These are phyloP conservation scores for Umbellularia californica DNA, from an alignment of 164 flowering plant species.

Conservation along the genomic window DNA sequence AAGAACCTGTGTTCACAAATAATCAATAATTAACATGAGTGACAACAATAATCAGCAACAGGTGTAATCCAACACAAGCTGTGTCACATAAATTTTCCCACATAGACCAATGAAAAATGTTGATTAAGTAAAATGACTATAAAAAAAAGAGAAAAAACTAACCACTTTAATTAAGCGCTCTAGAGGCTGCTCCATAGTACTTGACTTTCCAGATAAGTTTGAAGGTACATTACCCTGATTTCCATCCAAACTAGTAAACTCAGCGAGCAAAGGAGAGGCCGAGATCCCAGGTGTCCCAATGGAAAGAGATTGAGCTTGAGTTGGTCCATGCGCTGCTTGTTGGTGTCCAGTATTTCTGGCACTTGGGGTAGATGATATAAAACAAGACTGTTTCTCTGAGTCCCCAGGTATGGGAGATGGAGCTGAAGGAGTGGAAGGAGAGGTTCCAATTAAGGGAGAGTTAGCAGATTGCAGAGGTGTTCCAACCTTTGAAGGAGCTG, in stretches of 20 bases:
- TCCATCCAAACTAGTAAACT: constrained; percentile 57
- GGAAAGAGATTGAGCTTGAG: constrained; percentile 56
- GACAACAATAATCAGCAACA: too few species aligned
- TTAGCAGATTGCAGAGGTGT: constrained; percentile 70
- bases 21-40: too few species aligned
- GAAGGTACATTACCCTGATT: constrained; percentile 44
- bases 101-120: not conserved
- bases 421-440: constrained; percentile 81
- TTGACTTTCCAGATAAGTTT: constrained; percentile 48
- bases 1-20: too few species aligned
- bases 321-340: constrained; percentile 33
- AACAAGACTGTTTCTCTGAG: constrained; percentile 57
- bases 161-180: constrained; percentile 82
- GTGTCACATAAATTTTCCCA: too few species aligned
- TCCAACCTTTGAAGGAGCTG: constrained; percentile 52
- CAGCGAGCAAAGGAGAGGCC: constrained; percentile 83
- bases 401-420: constrained; percentile 85
- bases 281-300: constrained; percentile 93
- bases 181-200: constrained; percentile 59
- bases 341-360: constrained; percentile 53
- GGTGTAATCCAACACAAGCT: too few species aligned
- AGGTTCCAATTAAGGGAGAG: constrained; percentile 74
- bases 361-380: constrained; percentile 50
- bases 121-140: too few species aligned
- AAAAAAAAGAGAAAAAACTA: constrained; percentile 19